Conservation (phyloP, 352 stramenopile genomes). For the Phytophthora hybrid region DNA sequence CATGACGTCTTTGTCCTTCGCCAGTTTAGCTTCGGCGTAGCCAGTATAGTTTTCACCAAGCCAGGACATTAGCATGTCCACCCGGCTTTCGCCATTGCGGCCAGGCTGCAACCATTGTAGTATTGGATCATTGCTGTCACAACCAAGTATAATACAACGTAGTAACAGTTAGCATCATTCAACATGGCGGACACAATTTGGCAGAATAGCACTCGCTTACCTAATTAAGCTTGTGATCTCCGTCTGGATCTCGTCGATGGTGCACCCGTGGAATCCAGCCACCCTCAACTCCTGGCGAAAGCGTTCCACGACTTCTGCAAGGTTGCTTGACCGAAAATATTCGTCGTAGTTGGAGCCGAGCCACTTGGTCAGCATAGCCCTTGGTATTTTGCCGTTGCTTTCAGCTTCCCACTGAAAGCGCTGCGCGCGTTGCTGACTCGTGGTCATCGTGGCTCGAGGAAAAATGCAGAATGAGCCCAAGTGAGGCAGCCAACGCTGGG, state of each 20-base stretch:
- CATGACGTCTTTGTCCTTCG: neutral
- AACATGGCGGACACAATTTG: neutral
- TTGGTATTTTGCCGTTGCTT: neutral
- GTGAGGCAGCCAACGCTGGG: no score
- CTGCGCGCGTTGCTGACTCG: neutral
- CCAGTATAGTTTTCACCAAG: neutral
- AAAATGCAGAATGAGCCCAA: neutral
- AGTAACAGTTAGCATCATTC: neutral
- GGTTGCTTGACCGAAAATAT: neutral
- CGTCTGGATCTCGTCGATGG: neutral
- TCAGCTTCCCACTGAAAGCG: neutral
- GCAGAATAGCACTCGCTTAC: neutral
- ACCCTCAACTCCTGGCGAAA: neutral
- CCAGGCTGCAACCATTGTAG: neutral
- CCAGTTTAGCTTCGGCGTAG: neutral
- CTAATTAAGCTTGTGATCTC: neutral
- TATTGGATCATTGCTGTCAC: neutral
- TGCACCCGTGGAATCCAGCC: neutral
- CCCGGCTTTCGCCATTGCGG: neutral
- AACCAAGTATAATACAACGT: neutral
- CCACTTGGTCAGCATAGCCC: neutral
- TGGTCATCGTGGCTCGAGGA: neutral
- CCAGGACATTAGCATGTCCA: neutral
- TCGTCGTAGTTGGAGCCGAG: neutral
- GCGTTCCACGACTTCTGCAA: neutral